phyloP scores from a whole-genome alignment of 805 yeast species.

The Wickerhamiella occidentalis region DNA sequence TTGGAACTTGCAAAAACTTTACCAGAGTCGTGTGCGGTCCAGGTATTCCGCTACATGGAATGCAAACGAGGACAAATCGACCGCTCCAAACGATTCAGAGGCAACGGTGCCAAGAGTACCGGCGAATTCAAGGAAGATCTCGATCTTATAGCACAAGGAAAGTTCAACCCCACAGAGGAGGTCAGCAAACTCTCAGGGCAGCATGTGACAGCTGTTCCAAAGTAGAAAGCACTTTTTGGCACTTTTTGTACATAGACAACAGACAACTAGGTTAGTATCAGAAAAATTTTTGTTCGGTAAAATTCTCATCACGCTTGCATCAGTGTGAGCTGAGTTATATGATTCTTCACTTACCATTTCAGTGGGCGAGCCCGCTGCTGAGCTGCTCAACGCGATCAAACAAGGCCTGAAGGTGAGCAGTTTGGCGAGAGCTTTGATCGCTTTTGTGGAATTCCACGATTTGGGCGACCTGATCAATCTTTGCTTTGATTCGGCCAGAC shows the following conservation, averaged over 20 bases:
- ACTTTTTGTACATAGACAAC: background rate
- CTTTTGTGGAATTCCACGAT: constrained; percentile 13
- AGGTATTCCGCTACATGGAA: constrained; percentile 73
- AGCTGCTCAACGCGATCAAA: constrained; percentile 11
- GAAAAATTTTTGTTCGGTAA: constrained; percentile 12
- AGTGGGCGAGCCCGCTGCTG: background rate
- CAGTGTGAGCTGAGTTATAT: constrained; percentile 27
- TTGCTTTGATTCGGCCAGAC: constrained; percentile 13
- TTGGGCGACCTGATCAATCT: constrained; percentile 16
- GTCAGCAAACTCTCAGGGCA: constrained; percentile 42
- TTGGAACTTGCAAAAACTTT: constrained; percentile 64
- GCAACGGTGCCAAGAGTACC: constrained; percentile 85
- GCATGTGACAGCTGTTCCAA: constrained; percentile 4
- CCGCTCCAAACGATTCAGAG: constrained; percentile 77
- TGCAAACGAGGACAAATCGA: constrained; percentile 87
- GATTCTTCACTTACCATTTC: constrained; percentile 24
- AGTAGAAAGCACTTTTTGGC: background rate
- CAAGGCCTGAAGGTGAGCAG: constrained; percentile 5
- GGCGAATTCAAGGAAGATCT: constrained; percentile 87
- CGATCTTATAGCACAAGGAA: constrained; percentile 64
- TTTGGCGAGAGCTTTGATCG: background rate
- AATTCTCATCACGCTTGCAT: constrained; percentile 25
- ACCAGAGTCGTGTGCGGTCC: constrained; percentile 81
- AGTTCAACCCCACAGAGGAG: constrained; percentile 73
- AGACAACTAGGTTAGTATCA: constrained; percentile 9